Percentiles rank a stretch among this genome's conserved stretches.
phyloP scores from a whole-genome alignment of 2,329 filamentous ascomycete genomes.

The Hypoxylon sp. region DNA sequence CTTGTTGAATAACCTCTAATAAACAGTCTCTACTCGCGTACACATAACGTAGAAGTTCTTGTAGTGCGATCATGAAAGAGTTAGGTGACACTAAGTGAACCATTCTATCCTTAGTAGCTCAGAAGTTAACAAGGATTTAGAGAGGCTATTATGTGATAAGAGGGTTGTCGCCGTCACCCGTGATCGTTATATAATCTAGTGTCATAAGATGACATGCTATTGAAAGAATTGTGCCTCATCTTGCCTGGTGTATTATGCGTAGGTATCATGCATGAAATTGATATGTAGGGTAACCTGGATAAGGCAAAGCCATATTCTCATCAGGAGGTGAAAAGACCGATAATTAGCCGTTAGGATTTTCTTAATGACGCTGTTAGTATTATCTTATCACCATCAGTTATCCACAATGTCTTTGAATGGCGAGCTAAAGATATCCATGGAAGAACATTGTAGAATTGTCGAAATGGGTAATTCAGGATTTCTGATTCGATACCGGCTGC shows the following conservation, averaged over 20 bases:
- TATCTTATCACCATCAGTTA: conserved; percentile 30
- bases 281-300: conserved; percentile 14
- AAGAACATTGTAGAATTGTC: conserved; percentile 19
- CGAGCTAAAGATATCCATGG: conserved; percentile 14
- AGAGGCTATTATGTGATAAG: not conserved
- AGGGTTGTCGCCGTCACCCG: not conserved
- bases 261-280: conserved; percentile 5
- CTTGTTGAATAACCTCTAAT: not conserved
- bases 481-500: not conserved
- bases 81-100: not conserved
- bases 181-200: not conserved
- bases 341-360: conserved; percentile 15
- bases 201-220: conserved; percentile 1
- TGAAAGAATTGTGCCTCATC: not conserved
- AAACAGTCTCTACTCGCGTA: not conserved
- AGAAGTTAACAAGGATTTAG: not conserved
- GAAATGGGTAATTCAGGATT: not conserved
- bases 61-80: not conserved
- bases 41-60: not conserved
- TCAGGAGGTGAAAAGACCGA: conserved; percentile 3
- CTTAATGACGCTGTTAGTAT: conserved; percentile 14
- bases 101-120: not conserved
- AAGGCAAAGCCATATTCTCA: conserved; percentile 12
- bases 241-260: not conserved
- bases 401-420: conserved; percentile 7